Base-by-base conservation (phyloP, 129 eudicot species). In the Heracleum sosnowskyi region DNA sequence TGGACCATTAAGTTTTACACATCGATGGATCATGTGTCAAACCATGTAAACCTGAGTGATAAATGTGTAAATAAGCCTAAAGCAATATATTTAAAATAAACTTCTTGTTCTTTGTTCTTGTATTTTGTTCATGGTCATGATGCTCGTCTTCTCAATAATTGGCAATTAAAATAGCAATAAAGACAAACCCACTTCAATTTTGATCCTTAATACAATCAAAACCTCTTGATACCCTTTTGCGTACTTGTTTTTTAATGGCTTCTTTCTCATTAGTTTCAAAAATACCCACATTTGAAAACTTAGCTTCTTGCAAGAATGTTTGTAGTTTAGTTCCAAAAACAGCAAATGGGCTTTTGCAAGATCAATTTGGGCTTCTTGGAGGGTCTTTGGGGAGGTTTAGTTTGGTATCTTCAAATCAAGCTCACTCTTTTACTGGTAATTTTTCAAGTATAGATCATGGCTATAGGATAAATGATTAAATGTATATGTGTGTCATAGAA, bases 361-460 rank as follows among this genome's bases (percentile, higher is more conserved):
- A 76, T 51, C 80, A 78, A 41, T 24, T 70, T 70, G 78, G 76
- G 76, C 63, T 76, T 16, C 22, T n/a, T 41, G 80, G 42, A 33
- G 9, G 40, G 51, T 75, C 77, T 40, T 24, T 40, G 29, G 78
- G 64, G 74, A 83, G 77, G 82, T 84, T 78, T 26, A 79, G 44
- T 76, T 63, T 73, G 42, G 45, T 86, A 11, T 53, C 36, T 35
- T 88, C 90, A 51, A 76, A 28, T 75, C 86, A 71, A 83, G 69
- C 82, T 51, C 82, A 81, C 49, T 20, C 73, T 69, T 86, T 73
- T 11, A 29, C 57, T 31, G 88, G 97, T 92, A 85, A 87, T 36
- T 69, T 34, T 33, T 69, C 2, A 34, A 1, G 45, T 69, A 7
- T 18, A 18, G 45, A 69, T 36, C 12, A 69, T 69, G 44, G n/a